Percentiles rank a stretch among this genome's conserved stretches.
phyloP scores from a whole-genome alignment of 169 alveolate species.

The Perkinsus olseni region DNA sequence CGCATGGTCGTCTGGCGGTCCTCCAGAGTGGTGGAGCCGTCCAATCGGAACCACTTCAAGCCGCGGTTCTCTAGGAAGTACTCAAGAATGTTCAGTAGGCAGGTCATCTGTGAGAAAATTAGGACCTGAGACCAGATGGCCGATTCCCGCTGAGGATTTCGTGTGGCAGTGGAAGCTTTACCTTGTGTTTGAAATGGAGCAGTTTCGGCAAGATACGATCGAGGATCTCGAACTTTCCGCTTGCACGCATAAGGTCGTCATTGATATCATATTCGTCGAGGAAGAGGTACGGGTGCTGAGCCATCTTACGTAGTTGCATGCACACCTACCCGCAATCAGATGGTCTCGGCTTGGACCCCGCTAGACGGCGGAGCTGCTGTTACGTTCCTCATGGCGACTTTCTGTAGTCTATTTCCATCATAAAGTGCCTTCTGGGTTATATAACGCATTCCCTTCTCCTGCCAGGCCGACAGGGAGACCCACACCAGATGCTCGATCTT shows the following conservation, averaged over 20 bases:
- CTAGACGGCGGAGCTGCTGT: not conserved
- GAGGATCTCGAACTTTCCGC: constrained; percentile 85
- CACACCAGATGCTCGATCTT: constrained; percentile 89
- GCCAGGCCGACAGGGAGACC: constrained; percentile 80
- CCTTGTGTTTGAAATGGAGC: constrained; percentile 69
- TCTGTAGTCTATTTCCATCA: not conserved
- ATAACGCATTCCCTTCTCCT: constrained; percentile 39
- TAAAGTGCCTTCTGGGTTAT: not conserved
- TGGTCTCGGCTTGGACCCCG: constrained; percentile 35
- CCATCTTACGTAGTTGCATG: constrained; percentile 85
- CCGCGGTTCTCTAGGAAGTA: constrained; percentile 67
- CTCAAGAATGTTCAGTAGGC: constrained; percentile 76
- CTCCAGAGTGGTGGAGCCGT: constrained; percentile 80
- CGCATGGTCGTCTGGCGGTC: constrained; percentile 69
- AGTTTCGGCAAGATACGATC: constrained; percentile 82
- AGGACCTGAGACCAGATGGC: constrained; percentile 24
- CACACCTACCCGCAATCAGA: constrained; percentile 37
- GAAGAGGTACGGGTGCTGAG: constrained; percentile 86
- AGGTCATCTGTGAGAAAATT: constrained; percentile 85
- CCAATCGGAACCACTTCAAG: constrained; percentile 70
- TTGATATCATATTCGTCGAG: constrained; percentile 58
- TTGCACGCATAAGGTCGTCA: constrained; percentile 74
- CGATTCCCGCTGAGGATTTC: not conserved
- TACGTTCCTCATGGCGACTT: not conserved
- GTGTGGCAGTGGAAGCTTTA: not conserved